Percentiles rank a stretch among this genome's conserved stretches.
Evolutionary conservation across 352 stramenopile species (phyloP).

Genomic region (Pythium phragmiticola): DNA sequence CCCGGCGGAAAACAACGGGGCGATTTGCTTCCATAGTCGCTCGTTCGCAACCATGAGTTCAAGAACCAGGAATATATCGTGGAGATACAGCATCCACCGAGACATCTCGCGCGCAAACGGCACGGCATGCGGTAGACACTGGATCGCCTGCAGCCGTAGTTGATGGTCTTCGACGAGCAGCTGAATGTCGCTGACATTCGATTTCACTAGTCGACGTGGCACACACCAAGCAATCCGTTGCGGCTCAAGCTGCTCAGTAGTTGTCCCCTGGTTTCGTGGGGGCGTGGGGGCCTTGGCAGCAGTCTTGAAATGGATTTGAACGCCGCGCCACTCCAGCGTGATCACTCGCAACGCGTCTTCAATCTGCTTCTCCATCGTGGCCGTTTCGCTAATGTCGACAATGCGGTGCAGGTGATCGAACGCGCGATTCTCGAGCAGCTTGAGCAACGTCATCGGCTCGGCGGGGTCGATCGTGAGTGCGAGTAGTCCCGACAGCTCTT

Average conservation of each 20-base stretch:
- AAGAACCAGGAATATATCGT: slow-evolving; percentile 37
- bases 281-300: slow-evolving; percentile 1
- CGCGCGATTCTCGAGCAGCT: slow-evolving; percentile 65
- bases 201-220: slow-evolving; percentile 25
- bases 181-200: slow-evolving; percentile 41
- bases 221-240: neutral
- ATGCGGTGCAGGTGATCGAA: slow-evolving; percentile 53
- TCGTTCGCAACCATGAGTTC: slow-evolving; percentile 44
- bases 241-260: neutral
- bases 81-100: slow-evolving; percentile 48
- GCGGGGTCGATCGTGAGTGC: slow-evolving; percentile 42
- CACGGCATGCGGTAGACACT: slow-evolving; percentile 41
- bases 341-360: slow-evolving; percentile 51
- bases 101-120: slow-evolving; percentile 48
- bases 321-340: slow-evolving; percentile 42
- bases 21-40: slow-evolving; percentile 47
- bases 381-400: slow-evolving; percentile 62
- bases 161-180: slow-evolving; percentile 63
- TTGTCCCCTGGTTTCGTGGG: neutral
- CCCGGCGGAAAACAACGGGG: slow-evolving; percentile 45
- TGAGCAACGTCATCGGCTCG: slow-evolving; percentile 65
- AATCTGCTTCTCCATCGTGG: slow-evolving; percentile 64
- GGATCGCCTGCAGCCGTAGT: slow-evolving; percentile 45
- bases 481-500: slow-evolving; percentile 50
- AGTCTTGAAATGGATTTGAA: slow-evolving; percentile 47